Evolutionary conservation across 805 yeast genomes (phyloP).

Genomic region (Metschnikowia picachoensis): DNA sequence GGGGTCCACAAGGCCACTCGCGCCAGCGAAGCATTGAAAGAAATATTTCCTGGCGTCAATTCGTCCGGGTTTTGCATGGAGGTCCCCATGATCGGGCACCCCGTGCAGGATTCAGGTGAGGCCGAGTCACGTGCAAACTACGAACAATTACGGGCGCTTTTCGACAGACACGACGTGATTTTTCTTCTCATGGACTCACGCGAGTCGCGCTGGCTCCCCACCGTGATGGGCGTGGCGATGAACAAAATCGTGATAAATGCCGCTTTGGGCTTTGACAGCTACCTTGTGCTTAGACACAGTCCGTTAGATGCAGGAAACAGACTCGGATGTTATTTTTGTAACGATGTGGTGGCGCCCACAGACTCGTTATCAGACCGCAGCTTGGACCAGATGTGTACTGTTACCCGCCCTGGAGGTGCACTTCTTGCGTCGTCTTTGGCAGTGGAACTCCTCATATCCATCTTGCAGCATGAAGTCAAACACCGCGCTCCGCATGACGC

Average conservation of each 20-base stretch:
- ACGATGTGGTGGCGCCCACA: constrained; percentile 91
- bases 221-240: constrained; percentile 66
- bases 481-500: constrained; percentile 41
- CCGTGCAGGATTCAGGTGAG: constrained; percentile 50
- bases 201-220: constrained; percentile 97
- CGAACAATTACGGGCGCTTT: constrained; percentile 47
- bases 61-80: constrained; percentile 62
- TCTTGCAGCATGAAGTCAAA: constrained; percentile 61
- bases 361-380: constrained; percentile 87
- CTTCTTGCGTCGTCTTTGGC: constrained; percentile 81
- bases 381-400: constrained; percentile 97
- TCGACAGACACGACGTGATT: constrained; percentile 67
- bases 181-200: constrained; percentile 90
- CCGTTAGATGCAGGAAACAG: constrained; percentile 26
- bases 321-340: constrained; percentile 93
- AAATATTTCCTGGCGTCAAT: constrained; percentile 74
- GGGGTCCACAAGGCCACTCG: constrained; percentile 73
- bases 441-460: constrained; percentile 73
- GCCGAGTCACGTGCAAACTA: constrained; percentile 46
- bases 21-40: constrained; percentile 71
- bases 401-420: constrained; percentile 95
- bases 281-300: constrained; percentile 85
- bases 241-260: constrained; percentile 81
- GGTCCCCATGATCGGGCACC: constrained; percentile 97
- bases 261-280: constrained; percentile 93